Base-by-base conservation (phyloP, 441 rosid species). In the Gossypium trilobum region DNA sequence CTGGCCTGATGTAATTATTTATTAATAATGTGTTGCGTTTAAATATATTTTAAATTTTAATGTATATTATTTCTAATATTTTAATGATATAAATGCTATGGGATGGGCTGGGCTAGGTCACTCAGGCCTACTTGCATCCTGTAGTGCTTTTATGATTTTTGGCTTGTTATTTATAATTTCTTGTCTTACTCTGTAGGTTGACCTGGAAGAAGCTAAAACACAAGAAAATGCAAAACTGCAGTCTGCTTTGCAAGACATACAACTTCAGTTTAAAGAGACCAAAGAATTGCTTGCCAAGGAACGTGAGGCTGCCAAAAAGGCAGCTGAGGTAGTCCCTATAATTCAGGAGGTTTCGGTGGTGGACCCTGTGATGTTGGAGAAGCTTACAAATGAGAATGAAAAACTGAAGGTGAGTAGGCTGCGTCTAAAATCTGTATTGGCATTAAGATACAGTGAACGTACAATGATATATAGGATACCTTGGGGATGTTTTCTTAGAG, bases 171-270 rank as follows among this genome's bases (percentile, higher is more conserved):
- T 72, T 69, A 19, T 68, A 31, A 42, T 39, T 75, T 23, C 67
- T 63, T 74, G 22, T 79, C 75, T 52, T 8, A 22, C 29, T 36
- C 23, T 83, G 78, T 78, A 95, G 98, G 88, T 86, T 82, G 99
- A 93, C 79, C 7, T 85, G 77, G 99, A 95, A 85, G 96, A 93
- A 82, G 86, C 98, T 75, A 91, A 91, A 83, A 88, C 82, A 6
- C 95, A 88, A 78, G 99, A 95, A 83, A 91, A 90, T 83, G 86
- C 86, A 36, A 91, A 90, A 81, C 83, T 92, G 22, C 94, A 93
- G 74, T 87, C 90, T 78, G 83, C 93, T 77, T 79, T 91, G 83
- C 90, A 89, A 75, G 94, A 89, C 74, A 78, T 88, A 85, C 86
- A 89, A 78, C 82, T 81, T 75, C 88, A 85, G 78, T 86, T 91